Conservation (phyloP, 169 alveolate species). For the Plasmodium inui region DNA sequence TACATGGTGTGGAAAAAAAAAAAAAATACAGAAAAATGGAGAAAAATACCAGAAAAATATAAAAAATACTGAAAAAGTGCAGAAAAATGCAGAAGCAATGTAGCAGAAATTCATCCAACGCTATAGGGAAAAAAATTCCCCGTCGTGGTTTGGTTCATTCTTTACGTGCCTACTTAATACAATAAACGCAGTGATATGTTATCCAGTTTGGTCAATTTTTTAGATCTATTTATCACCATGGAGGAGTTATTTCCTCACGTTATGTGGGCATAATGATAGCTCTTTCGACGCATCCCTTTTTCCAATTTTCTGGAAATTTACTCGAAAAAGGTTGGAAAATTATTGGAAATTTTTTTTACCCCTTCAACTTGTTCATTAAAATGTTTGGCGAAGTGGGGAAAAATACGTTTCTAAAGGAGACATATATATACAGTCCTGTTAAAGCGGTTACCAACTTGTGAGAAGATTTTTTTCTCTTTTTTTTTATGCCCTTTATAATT, state of each 20-base stretch:
- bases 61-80: neutral
- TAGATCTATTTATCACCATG: neutral
- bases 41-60: neutral
- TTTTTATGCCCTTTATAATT: neutral
- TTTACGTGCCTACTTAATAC: neutral
- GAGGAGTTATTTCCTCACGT: neutral
- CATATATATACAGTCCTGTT: neutral
- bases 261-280: neutral
- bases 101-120: neutral
- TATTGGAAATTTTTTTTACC: neutral
- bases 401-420: neutral
- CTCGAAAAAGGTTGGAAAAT: neutral
- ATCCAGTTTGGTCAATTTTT: neutral
- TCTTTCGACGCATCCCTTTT: neutral
- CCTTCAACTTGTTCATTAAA: neutral
- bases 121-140: neutral
- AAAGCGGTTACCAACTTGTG: neutral
- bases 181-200: neutral
- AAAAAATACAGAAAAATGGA: neutral
- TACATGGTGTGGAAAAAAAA: neutral
- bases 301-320: neutral
- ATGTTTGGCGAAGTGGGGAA: neutral
- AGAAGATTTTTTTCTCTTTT: neutral
- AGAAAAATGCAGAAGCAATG: neutral
- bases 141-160: neutral